phyloP scores from a whole-genome alignment of 2,329 filamentous ascomycete genomes.

The Pseudogymnoascus pannorum region DNA sequence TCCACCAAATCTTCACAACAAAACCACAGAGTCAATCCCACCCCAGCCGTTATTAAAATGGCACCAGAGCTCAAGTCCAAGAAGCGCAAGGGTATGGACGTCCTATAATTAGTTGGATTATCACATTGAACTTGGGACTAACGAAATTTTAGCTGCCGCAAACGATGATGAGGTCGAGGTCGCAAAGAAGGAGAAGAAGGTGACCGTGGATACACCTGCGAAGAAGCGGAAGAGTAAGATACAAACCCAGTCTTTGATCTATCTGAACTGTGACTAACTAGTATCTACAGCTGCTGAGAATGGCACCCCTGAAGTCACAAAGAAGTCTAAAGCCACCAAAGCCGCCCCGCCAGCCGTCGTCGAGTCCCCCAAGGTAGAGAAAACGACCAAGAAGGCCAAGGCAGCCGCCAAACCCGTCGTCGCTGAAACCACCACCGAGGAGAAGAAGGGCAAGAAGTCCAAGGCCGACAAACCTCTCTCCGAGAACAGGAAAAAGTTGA shows the following conservation, averaged over 20 bases:
- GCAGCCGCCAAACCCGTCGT: constrained; percentile 13
- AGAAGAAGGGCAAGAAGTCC: constrained; percentile 18
- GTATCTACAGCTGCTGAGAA: constrained; percentile 25
- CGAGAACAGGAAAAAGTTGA: constrained; percentile 17
- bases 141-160: constrained; percentile 28
- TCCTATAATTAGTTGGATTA: neutral
- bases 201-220: constrained; percentile 17
- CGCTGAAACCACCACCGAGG: constrained; percentile 20
- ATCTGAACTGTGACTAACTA: neutral
- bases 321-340: constrained; percentile 29
- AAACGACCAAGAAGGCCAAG: constrained; percentile 33
- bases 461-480: constrained; percentile 11
- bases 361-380: constrained; percentile 25
- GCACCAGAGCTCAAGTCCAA: constrained; percentile 45
- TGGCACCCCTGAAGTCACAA: constrained; percentile 23
- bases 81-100: constrained; percentile 45
- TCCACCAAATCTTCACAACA: constrained; percentile 6
- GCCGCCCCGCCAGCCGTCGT: constrained; percentile 7
- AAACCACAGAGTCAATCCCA: neutral
- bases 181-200: constrained; percentile 35
- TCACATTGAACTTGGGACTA: constrained; percentile 9
- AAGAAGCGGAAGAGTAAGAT: constrained; percentile 30
- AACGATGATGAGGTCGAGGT: constrained; percentile 29
- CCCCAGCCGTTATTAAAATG: constrained; percentile 33
- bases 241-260: neutral